Conservation (phyloP, 148 eudicot species). For the Camellia granthamiana region DNA sequence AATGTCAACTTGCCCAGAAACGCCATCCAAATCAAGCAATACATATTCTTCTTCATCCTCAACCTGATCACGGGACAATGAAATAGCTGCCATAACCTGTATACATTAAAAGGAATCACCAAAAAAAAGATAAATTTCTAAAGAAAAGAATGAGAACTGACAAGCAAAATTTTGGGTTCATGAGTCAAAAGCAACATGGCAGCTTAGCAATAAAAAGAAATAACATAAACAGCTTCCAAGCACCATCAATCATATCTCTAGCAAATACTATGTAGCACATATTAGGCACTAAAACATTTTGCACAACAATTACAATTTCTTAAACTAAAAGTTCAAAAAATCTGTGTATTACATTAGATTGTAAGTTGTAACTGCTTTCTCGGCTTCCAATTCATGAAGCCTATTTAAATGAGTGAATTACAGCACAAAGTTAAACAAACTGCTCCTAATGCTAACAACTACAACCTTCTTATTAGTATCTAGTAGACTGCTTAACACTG, state of each 20-base stretch:
- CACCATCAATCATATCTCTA: too few relatives aligned
- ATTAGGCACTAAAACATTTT: background rate
- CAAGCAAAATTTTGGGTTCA: background rate
- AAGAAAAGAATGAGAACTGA: background rate
- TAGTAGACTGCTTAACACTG: background rate
- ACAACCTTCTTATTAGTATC: background rate
- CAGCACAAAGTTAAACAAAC: background rate
- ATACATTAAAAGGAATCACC: background rate
- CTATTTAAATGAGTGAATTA: background rate
- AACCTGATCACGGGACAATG: conserved; percentile 16
- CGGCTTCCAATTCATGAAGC: background rate
- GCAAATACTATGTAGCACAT: background rate
- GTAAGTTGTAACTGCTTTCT: background rate
- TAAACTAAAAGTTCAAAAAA: background rate
- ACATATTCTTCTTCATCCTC: conserved; percentile 55
- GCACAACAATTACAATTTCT: background rate
- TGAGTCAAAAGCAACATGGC: background rate
- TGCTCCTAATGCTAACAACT: background rate
- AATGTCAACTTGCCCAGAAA: conserved; percentile 45
- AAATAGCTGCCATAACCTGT: conserved; percentile 24
- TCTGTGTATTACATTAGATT: background rate
- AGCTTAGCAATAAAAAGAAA: too few relatives aligned
- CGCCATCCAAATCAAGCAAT: conserved; percentile 54
- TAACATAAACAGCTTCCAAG: too few relatives aligned
- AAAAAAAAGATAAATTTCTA: background rate